These are phyloP conservation scores for Mycena leptocephala DNA, from an alignment of 768 basidiomycete species.

Conservation along the genomic window DNA sequence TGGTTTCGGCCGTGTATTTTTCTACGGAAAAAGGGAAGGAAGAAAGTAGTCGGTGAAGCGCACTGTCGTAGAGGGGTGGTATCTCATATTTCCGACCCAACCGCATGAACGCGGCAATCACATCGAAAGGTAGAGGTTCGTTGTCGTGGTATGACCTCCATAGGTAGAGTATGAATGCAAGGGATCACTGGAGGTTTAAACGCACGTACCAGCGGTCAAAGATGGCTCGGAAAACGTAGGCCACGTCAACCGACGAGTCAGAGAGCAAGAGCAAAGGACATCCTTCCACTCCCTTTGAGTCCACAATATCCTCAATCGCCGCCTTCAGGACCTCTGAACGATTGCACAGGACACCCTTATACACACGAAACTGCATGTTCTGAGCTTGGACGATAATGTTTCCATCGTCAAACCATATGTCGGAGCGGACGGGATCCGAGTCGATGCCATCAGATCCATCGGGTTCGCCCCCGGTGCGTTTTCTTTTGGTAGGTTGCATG, in stretches of 20 bases:
- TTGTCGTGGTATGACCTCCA: not conserved
- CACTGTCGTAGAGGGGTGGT: not conserved
- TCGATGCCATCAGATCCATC: too few relatives aligned
- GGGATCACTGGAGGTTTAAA: too few relatives aligned
- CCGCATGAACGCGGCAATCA: not conserved
- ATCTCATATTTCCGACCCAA: not conserved
- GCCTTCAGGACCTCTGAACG: not conserved
- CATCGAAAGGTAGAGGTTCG: not conserved
- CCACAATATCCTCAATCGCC: not conserved
- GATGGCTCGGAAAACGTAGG: not conserved
- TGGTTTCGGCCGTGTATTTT: not conserved
- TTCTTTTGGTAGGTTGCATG: not conserved
- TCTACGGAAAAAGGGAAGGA: not conserved
- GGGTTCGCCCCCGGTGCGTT: not conserved
- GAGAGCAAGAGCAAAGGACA: not conserved
- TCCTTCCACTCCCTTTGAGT: conserved; percentile 3
- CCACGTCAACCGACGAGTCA: not conserved
- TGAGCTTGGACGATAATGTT: conserved; percentile 4
- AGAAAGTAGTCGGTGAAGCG: not conserved
- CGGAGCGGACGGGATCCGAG: not conserved
- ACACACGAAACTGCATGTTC: conserved; percentile 17
- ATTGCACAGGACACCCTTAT: too few relatives aligned
- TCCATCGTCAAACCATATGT: conserved; percentile 23
- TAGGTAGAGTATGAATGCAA: too few relatives aligned
- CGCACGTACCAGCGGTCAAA: conserved; percentile 11